Evolutionary conservation across 2,329 filamentous ascomycete species (phyloP), one percentile per base, ranked within the genome.

Genomic region (Talaromyces sp.): DNA sequence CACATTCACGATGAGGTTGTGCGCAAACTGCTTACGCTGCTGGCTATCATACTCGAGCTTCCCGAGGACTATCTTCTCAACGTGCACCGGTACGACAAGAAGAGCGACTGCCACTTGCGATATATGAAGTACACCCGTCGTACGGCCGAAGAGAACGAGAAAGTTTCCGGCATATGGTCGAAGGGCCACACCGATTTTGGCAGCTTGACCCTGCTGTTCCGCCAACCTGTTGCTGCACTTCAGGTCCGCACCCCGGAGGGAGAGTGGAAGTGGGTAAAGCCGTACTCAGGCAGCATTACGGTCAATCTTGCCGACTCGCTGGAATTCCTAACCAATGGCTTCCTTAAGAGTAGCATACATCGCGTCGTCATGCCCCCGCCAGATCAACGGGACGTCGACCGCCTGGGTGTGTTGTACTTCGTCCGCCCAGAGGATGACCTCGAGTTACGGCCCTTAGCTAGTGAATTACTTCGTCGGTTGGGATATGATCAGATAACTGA

Each of bases 11-110:
- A 83, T 1, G 82, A 87, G 49, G 81, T 88, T 2, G 82, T 88
- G 0, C 77, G 84, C 41, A 73, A 79, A 66, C 76, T 89, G 0
- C 80, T 88, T 1, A 80, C 81, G 1, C 80, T 89, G 1, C 84
- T 89, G 49, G 86, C 87, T 3, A 80, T 87, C 35, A 79, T 88
- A 0, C 79, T 89, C 0, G 82, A 89, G 69, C 76, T 89, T 0
- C 84, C 85, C 0, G 82, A 86, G 56, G 86, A 88, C 7, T 79
- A 82, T 63, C 77, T 89, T 41, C 78, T 84, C 67, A 76, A 81
- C 19, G 77, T 84, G 1, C 87, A 89, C 73, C 79, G 77, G 10
- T 89, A 87, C 74, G 81, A 86, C 1, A 80, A 82, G 19, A 81
- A 83, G 47, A 81, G 82, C 22, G 85, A 87, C 67, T 85, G 85